A percentile compares a stretch with the other conserved stretches of the same genome.
Conservation (phyloP, 1,139 yeast genomes). For the Sugiyamaella pinicola region DNA sequence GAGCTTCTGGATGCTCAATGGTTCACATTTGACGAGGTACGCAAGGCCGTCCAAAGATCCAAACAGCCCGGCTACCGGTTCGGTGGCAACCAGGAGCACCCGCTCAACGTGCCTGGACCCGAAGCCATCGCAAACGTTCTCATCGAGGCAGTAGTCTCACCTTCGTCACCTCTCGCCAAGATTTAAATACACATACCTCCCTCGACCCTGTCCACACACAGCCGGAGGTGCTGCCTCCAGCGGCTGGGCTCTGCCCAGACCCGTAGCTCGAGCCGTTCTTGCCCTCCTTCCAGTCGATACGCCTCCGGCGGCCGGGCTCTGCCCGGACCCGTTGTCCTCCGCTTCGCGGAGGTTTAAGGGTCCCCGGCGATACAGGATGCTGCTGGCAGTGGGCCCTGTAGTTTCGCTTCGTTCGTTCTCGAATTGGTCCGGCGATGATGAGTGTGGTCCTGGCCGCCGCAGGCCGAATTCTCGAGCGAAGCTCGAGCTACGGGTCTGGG, state of each 20-base stretch:
- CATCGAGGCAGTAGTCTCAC: conserved; percentile 42
- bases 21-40: conserved; percentile 64
- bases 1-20: conserved; percentile 84
- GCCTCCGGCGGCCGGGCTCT: no score
- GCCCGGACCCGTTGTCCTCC: no score
- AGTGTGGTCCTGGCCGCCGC: no score
- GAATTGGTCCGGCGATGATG: no score
- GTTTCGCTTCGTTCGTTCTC: no score
- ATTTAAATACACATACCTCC: no score
- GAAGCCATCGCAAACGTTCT: conserved; percentile 54
- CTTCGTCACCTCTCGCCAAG: conserved; percentile 20
- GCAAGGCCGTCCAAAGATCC: conserved; percentile 49
- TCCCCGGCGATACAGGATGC: no score
- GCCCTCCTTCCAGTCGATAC: no score
- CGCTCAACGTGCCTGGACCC: conserved; percentile 49
- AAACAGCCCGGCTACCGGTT: conserved; percentile 29
- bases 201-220: no score
- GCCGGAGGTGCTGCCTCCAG: background rate
- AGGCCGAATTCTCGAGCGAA: no score
- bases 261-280: conserved; percentile 15
- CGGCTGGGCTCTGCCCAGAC: conserved; percentile 14
- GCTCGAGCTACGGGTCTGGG: conserved; percentile 12
- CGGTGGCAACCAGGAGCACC: conserved; percentile 27
- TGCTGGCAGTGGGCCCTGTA: no score
- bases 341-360: no score